Conservation (phyloP, 1,284 basidiomycete species). For the Rhodotorula sp. region DNA sequence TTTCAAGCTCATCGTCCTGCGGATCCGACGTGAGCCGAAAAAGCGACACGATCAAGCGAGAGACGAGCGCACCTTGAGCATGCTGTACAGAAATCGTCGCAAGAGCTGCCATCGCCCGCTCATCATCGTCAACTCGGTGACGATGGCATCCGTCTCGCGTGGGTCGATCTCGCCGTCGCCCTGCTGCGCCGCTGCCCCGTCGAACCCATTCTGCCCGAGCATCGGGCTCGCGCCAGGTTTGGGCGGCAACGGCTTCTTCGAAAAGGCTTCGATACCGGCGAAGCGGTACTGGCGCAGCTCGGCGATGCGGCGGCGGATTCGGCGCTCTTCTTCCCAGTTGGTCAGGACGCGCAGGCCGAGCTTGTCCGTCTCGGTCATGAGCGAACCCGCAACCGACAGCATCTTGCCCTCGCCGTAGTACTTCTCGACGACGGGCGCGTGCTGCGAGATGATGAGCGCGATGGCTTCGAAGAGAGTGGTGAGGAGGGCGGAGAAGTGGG, state of each 20-base stretch:
- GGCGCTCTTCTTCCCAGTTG: slow-evolving; percentile 86
- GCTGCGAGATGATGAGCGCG: slow-evolving; percentile 93
- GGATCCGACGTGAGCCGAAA: background rate
- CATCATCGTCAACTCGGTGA: slow-evolving; percentile 85
- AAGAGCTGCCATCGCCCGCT: slow-evolving; percentile 89
- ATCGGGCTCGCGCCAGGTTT: slow-evolving; percentile 13
- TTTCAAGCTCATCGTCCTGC: slow-evolving; percentile 37
- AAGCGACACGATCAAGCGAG: background rate
- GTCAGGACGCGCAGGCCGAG: slow-evolving; percentile 74
- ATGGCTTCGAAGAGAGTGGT: slow-evolving; percentile 93
- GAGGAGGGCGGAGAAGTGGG: slow-evolving; percentile 82
- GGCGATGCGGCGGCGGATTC: slow-evolving; percentile 49
- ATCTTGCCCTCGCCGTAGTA: slow-evolving; percentile 90
- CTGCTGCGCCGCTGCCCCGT: slow-evolving; percentile 20
- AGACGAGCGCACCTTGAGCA: slow-evolving; percentile 56
- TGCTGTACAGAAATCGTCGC: slow-evolving; percentile 75
- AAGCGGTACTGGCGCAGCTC: slow-evolving; percentile 13
- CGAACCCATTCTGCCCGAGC: slow-evolving; percentile 15
- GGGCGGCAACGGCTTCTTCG: background rate
- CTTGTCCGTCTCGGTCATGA: slow-evolving; percentile 83
- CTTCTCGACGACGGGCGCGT: slow-evolving; percentile 95
- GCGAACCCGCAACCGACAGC: slow-evolving; percentile 71
- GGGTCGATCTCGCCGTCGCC: slow-evolving; percentile 75
- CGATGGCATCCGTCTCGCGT: slow-evolving; percentile 82
- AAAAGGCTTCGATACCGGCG: background rate